Evolutionary conservation across 2,329 filamentous ascomycete species (phyloP), one percentile per base, ranked within the genome.

Genomic region (Botrytis hyacinthi): DNA sequence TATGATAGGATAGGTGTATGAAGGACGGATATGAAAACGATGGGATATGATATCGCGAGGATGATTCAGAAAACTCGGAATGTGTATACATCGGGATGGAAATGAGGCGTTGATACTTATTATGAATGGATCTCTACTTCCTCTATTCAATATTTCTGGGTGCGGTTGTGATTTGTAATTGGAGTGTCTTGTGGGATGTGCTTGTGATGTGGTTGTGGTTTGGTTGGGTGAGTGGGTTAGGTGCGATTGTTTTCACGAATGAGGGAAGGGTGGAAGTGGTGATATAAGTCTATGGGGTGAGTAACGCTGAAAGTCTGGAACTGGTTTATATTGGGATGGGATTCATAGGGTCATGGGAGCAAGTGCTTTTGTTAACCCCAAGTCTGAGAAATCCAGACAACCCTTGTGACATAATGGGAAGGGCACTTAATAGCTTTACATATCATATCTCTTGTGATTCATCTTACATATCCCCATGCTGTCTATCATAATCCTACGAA

Each of bases 111-210:
- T 62, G 60, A 51, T 59, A 57, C 40, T n/a, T 54, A 22, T 71
- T 54, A 48, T 42, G 57, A 74, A 72, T 65, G 51, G 73, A 72
- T 66, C 73, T 72, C 73, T 60, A 72, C 70, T 74, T 72, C 66
- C 69, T 59, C 57, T 16, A 44, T n/a, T 29, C 22, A 18, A 10
- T 16, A 20, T 57, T 12, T 2, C 3, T 51, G 40, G 46, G 22
- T 16, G 22, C 0, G 40, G 0, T 42, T 42, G 16, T 22, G 8
- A 62, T 40, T n/a, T 4, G 35, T 29, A n/a, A 57, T 16, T 32
- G 9, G 35, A 14, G 12, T 40, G 32, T 20, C 22, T 54, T 51
- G 48, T 57, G 48, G 57, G 40, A 29, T 12, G 32, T 18, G 48
- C 9, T 35, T 57, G n/a, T n/a, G 29, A 3, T 20, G 8, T 37